Evolutionary conservation across 257 asterid genomes (phyloP).

Genomic region (Solanum corneliomulleri): DNA sequence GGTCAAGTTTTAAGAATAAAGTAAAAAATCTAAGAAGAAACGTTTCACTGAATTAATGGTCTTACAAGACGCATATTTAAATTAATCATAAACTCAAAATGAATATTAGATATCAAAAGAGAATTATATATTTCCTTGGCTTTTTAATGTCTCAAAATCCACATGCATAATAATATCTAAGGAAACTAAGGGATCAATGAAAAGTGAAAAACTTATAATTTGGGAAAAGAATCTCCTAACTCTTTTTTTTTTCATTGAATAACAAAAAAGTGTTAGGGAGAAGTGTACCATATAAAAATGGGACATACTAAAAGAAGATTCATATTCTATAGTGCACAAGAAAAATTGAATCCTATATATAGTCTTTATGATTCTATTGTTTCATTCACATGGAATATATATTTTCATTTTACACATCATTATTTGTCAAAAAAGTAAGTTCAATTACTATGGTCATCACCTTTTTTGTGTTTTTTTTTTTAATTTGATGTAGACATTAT

Average conservation of each 20-base stretch:
- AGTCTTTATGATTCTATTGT: not conserved
- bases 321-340: not conserved
- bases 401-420: not conserved
- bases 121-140: not conserved
- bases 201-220: not conserved
- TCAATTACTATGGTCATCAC: not conserved
- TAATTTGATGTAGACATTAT: too few species aligned
- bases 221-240: not conserved
- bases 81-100: too few species aligned
- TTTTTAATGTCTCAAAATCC: not conserved
- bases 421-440: not conserved
- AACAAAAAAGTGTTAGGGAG: not conserved
- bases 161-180: not conserved
- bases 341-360: not conserved
- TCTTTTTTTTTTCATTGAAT: not conserved
- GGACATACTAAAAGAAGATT: not conserved
- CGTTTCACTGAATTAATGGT: not conserved
- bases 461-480: too few species aligned
- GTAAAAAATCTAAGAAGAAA: not conserved
- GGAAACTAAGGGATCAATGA: not conserved
- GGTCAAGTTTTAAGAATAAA: not conserved
- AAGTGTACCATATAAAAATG: not conserved
- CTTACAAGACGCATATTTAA: too few species aligned
- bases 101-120: too few species aligned
- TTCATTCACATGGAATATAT: not conserved